Evolutionary conservation across 306 rosid species (phyloP).

Genomic region (Medicago truncatula): DNA sequence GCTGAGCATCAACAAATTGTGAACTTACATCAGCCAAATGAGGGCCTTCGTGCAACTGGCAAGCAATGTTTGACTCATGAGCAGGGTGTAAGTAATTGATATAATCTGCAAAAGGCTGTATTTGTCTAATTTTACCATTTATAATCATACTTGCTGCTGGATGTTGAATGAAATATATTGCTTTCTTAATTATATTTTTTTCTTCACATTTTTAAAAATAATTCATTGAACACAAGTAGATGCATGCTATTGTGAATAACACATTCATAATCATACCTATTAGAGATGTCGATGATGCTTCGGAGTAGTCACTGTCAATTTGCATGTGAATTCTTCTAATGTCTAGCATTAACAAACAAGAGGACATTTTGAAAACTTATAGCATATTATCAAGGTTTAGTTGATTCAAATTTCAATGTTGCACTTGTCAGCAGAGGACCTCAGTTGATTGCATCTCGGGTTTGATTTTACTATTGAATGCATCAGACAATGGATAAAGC

Average conservation of each 20-base stretch:
- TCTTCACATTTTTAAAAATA: not conserved
- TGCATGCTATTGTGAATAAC: conserved; percentile 10
- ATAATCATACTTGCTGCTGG: conserved; percentile 34
- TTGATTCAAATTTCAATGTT: not conserved
- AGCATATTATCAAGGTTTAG: conserved; percentile 12
- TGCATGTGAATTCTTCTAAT: conserved; percentile 6
- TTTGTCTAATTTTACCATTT: conserved; percentile 32
- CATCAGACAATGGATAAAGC: not conserved
- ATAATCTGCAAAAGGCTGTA: conserved; percentile 22
- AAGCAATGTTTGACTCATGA: conserved; percentile 32
- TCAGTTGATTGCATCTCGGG: conserved; percentile 8
- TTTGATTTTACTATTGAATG: conserved; percentile 12
- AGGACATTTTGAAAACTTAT: conserved; percentile 7
- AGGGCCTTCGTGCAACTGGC: conserved; percentile 30
- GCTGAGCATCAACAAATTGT: conserved; percentile 32
- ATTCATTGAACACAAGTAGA: conserved; percentile 23
- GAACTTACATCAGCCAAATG: conserved; percentile 37
- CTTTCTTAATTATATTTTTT: not conserved
- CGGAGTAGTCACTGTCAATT: conserved; percentile 13
- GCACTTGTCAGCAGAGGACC: conserved; percentile 6
- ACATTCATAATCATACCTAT: not conserved
- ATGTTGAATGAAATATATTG: conserved; percentile 32
- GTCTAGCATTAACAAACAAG: conserved; percentile 9
- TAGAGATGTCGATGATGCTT: conserved; percentile 32
- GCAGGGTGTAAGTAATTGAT: conserved; percentile 51